Conservation (phyloP, 1,284 basidiomycete genomes). For the Rhodotorula sp. region DNA sequence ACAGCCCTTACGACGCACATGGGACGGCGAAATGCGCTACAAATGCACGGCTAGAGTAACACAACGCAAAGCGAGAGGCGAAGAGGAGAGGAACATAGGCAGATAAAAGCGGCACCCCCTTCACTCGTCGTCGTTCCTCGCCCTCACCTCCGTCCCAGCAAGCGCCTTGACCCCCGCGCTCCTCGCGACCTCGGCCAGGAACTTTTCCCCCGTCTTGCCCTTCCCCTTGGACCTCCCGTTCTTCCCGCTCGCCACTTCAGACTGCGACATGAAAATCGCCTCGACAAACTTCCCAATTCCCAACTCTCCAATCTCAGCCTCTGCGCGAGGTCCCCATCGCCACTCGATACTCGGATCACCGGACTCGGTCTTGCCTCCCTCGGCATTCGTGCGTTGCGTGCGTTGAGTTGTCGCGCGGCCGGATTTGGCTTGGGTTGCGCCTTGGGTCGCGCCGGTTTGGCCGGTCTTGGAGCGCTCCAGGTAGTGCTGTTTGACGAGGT, state of each 20-base stretch:
- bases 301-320: constrained; percentile 47
- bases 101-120: neutral
- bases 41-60: no score
- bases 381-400: constrained; percentile 15
- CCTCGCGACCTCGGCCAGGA: constrained; percentile 30
- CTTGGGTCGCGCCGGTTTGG: neutral
- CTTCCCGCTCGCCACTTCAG: neutral
- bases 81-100: neutral
- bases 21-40: no score
- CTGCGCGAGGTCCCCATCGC: constrained; percentile 48
- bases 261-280: constrained; percentile 32
- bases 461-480: constrained; percentile 41
- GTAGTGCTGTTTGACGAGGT: constrained; percentile 43
- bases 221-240: neutral
- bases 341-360: constrained; percentile 46
- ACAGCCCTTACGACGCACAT: no score
- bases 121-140: neutral
- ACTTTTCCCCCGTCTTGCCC: constrained; percentile 17
- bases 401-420: neutral
- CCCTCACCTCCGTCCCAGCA: neutral
- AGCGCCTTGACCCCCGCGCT: constrained; percentile 26
- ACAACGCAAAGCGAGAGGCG: neutral
- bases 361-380: constrained; percentile 17
- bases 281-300: constrained; percentile 45
- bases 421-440: constrained; percentile 1